A percentile compares a stretch with the other conserved stretches of the same genome.
phyloP scores from a whole-genome alignment of 768 basidiomycete genomes.

The Suillus weaverae region DNA sequence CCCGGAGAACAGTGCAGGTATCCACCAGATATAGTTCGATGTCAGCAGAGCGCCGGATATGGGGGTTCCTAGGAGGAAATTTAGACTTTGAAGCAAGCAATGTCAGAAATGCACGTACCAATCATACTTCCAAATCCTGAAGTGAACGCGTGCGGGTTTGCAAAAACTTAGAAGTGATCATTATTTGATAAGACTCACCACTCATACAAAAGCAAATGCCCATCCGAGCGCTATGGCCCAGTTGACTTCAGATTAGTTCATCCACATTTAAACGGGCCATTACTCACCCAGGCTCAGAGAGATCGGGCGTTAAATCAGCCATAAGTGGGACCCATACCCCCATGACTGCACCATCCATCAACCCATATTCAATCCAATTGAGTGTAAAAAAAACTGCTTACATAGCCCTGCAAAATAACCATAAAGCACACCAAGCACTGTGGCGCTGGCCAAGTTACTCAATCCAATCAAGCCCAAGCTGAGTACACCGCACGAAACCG shows the following conservation, averaged over 20 bases:
- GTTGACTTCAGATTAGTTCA: neutral
- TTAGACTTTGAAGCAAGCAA: neutral
- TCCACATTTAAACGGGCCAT: neutral
- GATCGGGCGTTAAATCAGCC: constrained; percentile 41
- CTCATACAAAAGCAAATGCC: constrained; percentile 16
- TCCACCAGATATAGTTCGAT: constrained; percentile 54
- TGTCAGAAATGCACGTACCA: constrained; percentile 16
- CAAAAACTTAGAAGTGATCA: neutral
- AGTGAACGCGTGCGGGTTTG: neutral
- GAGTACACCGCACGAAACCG: constrained; percentile 32
- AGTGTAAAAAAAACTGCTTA: constrained; percentile 19
- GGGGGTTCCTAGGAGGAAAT: constrained; percentile 43
- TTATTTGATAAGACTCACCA: constrained; percentile 6
- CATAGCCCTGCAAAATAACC: constrained; percentile 50
- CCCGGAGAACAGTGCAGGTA: constrained; percentile 51
- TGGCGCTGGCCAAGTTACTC: constrained; percentile 32
- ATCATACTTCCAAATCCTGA: constrained; percentile 21
- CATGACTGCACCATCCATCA: constrained; percentile 31
- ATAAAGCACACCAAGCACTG: constrained; percentile 41
- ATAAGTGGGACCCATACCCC: constrained; percentile 42
- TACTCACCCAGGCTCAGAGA: constrained; percentile 53
- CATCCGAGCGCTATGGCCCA: constrained; percentile 24
- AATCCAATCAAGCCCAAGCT: constrained; percentile 47
- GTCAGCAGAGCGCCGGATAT: constrained; percentile 60
- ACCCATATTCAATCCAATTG: neutral